phyloP scores from a whole-genome alignment of 169 alveolate species.

The Eimeria maxima region DNA sequence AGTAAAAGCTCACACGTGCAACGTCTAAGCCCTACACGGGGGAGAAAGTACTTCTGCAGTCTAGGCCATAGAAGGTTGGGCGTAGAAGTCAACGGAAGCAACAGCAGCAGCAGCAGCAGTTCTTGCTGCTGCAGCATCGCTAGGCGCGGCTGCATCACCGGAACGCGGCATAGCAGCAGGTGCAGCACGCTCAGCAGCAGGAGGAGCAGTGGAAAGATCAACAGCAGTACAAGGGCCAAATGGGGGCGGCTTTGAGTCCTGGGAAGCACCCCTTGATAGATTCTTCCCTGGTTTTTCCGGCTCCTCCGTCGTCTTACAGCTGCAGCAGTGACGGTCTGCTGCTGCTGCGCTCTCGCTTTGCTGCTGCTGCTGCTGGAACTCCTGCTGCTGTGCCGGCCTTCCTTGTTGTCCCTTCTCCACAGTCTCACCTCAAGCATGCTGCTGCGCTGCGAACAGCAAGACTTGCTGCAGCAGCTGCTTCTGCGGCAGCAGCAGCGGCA shows the following conservation, averaged over 20 bases:
- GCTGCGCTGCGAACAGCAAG: background rate
- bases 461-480: slow-evolving; percentile 13
- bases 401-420: slow-evolving; percentile 48
- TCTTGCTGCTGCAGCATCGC: background rate
- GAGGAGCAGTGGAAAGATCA: background rate
- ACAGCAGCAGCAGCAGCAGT: background rate
- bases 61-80: background rate
- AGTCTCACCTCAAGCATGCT: slow-evolving; percentile 13
- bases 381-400: slow-evolving; percentile 46
- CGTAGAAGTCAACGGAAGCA: background rate
- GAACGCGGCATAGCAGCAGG: background rate
- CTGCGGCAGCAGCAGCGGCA: background rate
- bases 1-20: background rate
- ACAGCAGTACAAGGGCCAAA: background rate
- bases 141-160: background rate
- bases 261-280: slow-evolving; percentile 68
- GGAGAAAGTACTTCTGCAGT: background rate
- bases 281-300: slow-evolving; percentile 61
- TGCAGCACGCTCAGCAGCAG: background rate
- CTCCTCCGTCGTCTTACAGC: slow-evolving; percentile 68
- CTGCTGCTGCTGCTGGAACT: slow-evolving; percentile 15
- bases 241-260: slow-evolving; percentile 66
- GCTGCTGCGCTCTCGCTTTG: slow-evolving; percentile 44
- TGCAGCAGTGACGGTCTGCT: slow-evolving; percentile 48
- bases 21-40: background rate